Base-by-base conservation (phyloP, 169 alveolate genomes). In the Cryptosporidium meleagridis region DNA sequence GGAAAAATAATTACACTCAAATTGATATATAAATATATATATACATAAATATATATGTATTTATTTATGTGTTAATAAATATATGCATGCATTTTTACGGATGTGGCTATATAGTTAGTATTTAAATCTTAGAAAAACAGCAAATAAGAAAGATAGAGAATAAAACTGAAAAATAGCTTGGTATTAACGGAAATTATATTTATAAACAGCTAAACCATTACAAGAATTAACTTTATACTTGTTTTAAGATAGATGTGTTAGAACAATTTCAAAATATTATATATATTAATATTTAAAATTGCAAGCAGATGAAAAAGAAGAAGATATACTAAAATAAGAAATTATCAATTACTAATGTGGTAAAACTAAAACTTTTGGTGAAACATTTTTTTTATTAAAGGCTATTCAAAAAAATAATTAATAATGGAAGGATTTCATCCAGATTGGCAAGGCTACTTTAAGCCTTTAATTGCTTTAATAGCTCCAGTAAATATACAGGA, bases 361-460 rank as follows among this genome's bases (percentile, higher is more conserved):
- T 14, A 48, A 48, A 48, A 48, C 21, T n/a, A 14, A 14, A 48
- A 48, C 55, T 48, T 48, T 48, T 9, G 7, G 14, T 48, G 23
- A 4, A 48, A 48, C 35, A 48, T 2, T 48, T 9, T 14, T 48
- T 14, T 48, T 48, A 48, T 48, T 48, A 48, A 48, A 48, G 55
- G 18, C 55, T 48, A 14, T 14, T 14, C 1, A 14, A 45, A 41
- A 8, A 8, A 41, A 41, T 41, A 41, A 41, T 41, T 41, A 35
- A 31, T 3, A 62, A 80, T 80, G 89, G 89, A 80, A 48, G 89
- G 89, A n/a, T 80, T 80, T 48, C 80, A 59, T 33, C 67, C 65
- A 16, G 89, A 80, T 8, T 80, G 89, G 89, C 75, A 62, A 29
- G 89, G 89, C 16, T 80, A 80, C 26, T 44, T 80, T 7, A 80